phyloP scores from a whole-genome alignment of 2,329 filamentous ascomycete genomes.

The Esteya vermicola region DNA sequence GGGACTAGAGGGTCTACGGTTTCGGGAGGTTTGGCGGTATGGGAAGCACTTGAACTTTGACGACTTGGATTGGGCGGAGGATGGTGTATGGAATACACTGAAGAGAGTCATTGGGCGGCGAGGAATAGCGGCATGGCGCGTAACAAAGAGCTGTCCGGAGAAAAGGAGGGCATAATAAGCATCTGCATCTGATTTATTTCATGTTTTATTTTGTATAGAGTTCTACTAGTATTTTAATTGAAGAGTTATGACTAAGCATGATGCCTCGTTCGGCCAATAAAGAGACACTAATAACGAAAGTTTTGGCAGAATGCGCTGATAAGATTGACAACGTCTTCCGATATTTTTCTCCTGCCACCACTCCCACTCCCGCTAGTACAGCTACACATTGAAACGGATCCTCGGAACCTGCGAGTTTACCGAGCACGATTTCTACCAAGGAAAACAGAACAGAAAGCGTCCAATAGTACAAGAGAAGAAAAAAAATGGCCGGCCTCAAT shows the following conservation, averaged over 20 bases:
- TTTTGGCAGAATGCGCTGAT: background rate
- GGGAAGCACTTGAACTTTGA: conserved; percentile 60
- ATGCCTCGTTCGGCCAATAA: background rate
- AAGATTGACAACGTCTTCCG: background rate
- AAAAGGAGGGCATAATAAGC: background rate
- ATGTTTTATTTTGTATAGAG: too few relatives aligned
- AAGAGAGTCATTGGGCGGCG: conserved; percentile 50
- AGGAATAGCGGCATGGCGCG: conserved; percentile 47
- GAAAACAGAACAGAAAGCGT: too few relatives aligned
- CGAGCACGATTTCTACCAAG: too few relatives aligned
- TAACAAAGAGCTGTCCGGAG: conserved; percentile 44
- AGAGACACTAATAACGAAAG: background rate
- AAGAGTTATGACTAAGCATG: conserved; percentile 1
- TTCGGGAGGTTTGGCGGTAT: conserved; percentile 58
- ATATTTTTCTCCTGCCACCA: background rate
- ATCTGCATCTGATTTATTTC: too few relatives aligned
- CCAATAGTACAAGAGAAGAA: too few relatives aligned
- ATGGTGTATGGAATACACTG: conserved; percentile 61
- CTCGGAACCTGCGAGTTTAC: too few relatives aligned
- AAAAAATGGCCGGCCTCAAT: conserved; percentile 66
- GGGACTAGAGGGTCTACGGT: conserved; percentile 42
- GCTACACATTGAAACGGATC: too few relatives aligned
- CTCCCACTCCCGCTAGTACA: too few relatives aligned
- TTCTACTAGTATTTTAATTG: background rate
- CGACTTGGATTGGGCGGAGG: conserved; percentile 65